phyloP scores from a whole-genome alignment of 2,329 filamentous ascomycete genomes.

The Macrophomina pseudophaseolina region DNA sequence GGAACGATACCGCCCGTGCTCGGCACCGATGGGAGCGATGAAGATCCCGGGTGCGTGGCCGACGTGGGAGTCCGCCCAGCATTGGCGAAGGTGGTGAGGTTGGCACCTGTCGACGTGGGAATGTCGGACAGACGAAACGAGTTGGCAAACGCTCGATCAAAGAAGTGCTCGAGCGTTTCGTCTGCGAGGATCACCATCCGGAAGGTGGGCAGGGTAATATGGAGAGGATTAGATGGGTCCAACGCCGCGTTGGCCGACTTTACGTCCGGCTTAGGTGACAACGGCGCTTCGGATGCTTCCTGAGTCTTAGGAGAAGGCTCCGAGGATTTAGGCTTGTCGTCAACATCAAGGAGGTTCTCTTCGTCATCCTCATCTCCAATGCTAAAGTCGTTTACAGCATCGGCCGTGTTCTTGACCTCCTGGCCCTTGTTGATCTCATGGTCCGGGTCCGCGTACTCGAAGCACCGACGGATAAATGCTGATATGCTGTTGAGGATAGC shows the following conservation, averaged over 20 bases:
- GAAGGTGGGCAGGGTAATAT: slow-evolving; percentile 97
- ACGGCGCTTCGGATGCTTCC: slow-evolving; percentile 30
- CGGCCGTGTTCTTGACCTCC: slow-evolving; percentile 38
- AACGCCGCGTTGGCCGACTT: slow-evolving; percentile 78
- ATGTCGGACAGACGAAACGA: slow-evolving; percentile 86
- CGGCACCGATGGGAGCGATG: slow-evolving; percentile 35
- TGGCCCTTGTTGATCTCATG: slow-evolving; percentile 60
- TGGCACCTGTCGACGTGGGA: slow-evolving; percentile 64
- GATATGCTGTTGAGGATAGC: slow-evolving; percentile 91
- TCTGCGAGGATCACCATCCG: slow-evolving; percentile 98
- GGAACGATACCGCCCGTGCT: slow-evolving; percentile 63
- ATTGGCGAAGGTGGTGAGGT: slow-evolving; percentile 85
- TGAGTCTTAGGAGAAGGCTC: slow-evolving; percentile 33
- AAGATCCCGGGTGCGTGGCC: slow-evolving; percentile 32
- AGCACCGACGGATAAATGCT: slow-evolving; percentile 93
- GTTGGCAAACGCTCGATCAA: slow-evolving; percentile 91
- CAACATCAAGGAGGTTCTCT: slow-evolving; percentile 64
- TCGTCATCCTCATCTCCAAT: slow-evolving; percentile 72
- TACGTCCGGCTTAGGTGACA: slow-evolving; percentile 36
- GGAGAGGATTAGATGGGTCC: slow-evolving; percentile 88
- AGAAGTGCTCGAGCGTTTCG: slow-evolving; percentile 94
- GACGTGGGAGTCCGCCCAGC: slow-evolving; percentile 54
- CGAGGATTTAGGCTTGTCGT: slow-evolving; percentile 39
- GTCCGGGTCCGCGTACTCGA: slow-evolving; percentile 96
- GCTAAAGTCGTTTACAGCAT: slow-evolving; percentile 66